Conservation (phyloP, 108 stramenopile species). For the Discostella stelligeroides region DNA sequence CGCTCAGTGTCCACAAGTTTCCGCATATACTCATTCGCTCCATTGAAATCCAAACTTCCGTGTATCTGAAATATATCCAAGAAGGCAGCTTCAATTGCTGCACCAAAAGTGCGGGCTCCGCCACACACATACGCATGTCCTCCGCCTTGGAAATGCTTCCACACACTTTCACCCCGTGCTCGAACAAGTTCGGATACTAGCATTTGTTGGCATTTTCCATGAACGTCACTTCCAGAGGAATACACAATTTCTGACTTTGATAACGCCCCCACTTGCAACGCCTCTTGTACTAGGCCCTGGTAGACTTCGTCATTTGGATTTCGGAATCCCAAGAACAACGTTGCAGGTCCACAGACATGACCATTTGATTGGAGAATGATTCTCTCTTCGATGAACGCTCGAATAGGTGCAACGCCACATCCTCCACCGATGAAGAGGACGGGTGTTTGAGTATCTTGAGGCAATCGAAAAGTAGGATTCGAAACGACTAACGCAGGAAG, state of each 20-base stretch:
- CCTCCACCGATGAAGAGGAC: slow-evolving; percentile 74
- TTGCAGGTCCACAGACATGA: slow-evolving; percentile 44
- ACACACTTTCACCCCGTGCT: slow-evolving; percentile 34
- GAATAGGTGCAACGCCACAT: slow-evolving; percentile 74
- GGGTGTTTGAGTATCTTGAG: slow-evolving; percentile 49
- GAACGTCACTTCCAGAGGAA: slow-evolving; percentile 28
- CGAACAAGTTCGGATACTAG: slow-evolving; percentile 52
- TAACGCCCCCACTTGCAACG: slow-evolving; percentile 46
- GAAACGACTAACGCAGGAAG: slow-evolving; percentile 38
- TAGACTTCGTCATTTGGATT: slow-evolving; percentile 64
- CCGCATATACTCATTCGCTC: slow-evolving; percentile 57
- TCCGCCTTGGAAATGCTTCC: slow-evolving; percentile 54
- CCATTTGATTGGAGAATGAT: slow-evolving; percentile 25
- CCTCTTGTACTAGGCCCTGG: slow-evolving; percentile 47
- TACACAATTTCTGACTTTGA: slow-evolving; percentile 50
- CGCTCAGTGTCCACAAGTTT: slow-evolving; percentile 48
- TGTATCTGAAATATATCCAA: slow-evolving; percentile 56
- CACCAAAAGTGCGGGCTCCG: slow-evolving; percentile 71
- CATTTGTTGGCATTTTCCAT: slow-evolving; percentile 22
- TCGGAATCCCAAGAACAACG: slow-evolving; percentile 66
- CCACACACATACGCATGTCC: slow-evolving; percentile 67
- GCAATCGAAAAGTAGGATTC: slow-evolving; percentile 76
- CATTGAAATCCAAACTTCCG: slow-evolving; percentile 53
- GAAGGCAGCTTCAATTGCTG: slow-evolving; percentile 56
- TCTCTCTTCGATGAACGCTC: slow-evolving; percentile 69